These are phyloP conservation scores for Candida piceae DNA, from an alignment of 805 yeast species.

Conservation along the genomic window DNA sequence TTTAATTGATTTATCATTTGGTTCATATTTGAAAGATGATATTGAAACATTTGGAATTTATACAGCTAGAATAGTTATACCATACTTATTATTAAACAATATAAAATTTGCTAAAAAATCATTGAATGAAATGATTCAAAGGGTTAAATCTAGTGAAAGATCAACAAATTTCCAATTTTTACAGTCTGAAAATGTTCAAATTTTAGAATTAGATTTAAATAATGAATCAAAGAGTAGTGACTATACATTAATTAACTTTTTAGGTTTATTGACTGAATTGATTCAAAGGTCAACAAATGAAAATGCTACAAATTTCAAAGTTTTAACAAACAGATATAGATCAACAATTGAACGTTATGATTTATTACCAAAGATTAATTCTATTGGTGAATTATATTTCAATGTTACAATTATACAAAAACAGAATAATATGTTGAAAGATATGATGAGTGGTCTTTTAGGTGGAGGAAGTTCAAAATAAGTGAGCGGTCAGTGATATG, in stretches of 20 bases:
- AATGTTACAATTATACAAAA: conserved; percentile 35
- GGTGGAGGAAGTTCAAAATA: conserved; percentile 34
- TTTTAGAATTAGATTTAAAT: conserved; percentile 28
- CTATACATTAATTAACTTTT: conserved; percentile 53
- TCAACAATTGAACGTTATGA: conserved; percentile 15
- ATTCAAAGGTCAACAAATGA: conserved; percentile 44
- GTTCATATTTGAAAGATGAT: conserved; percentile 29
- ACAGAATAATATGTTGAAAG: conserved; percentile 55
- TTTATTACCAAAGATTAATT: conserved; percentile 22
- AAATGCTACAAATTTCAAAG: conserved; percentile 34
- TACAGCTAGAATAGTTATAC: conserved; percentile 57
- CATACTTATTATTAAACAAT: conserved; percentile 67
- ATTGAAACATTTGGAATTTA: conserved; percentile 20
- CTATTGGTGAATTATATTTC: conserved; percentile 27
- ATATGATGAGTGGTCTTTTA: conserved; percentile 70
- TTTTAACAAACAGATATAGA: conserved; percentile 40
- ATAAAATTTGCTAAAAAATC: conserved; percentile 53
- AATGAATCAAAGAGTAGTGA: conserved; percentile 21
- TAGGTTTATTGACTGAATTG: conserved; percentile 59
- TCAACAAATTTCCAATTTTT: conserved; percentile 12
- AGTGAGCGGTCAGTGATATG: background rate
- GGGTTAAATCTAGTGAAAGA: conserved; percentile 23
- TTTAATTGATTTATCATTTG: conserved; percentile 32
- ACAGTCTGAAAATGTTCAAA: conserved; percentile 17
- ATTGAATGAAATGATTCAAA: conserved; percentile 31